phyloP scores from a whole-genome alignment of 306 rosid genomes.

The Malus orientalis region DNA sequence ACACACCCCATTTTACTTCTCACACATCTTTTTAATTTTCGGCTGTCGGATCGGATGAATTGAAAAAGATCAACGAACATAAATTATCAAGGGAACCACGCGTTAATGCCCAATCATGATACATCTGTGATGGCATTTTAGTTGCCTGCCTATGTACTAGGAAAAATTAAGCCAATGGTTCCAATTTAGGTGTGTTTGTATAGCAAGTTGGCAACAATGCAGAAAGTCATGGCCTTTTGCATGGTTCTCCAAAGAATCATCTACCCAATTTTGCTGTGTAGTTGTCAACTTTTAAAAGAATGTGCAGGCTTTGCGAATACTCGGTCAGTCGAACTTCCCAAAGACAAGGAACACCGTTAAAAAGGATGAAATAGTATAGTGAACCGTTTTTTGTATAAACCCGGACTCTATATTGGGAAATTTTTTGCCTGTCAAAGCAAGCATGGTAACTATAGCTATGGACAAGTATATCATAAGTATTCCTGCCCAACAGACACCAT shows the following conservation, averaged over 20 bases:
- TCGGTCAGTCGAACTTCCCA: neutral
- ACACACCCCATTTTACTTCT: too few species aligned
- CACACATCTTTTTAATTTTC: too few species aligned
- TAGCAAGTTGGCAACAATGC: neutral
- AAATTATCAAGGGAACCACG: too few species aligned
- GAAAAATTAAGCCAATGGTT: neutral
- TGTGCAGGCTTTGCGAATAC: neutral
- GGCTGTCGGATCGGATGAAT: too few species aligned
- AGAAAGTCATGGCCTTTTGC: neutral
- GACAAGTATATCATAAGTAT: neutral
- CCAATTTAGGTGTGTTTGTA: neutral
- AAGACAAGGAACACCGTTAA: neutral
- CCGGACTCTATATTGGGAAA: neutral
- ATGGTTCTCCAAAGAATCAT: neutral
- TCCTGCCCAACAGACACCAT: neutral
- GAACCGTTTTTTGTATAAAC: neutral
- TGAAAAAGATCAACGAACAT: too few species aligned
- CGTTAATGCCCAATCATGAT: neutral
- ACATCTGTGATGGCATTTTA: neutral
- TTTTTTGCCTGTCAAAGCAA: neutral
- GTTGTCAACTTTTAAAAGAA: neutral
- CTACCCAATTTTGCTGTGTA: neutral
- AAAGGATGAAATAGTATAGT: neutral
- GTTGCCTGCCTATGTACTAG: neutral
- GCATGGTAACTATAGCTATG: neutral